A percentile compares a stretch with the other conserved stretches of the same genome.
phyloP scores from a whole-genome alignment of 352 stramenopile species.

The Globisporangium mamillatum region DNA sequence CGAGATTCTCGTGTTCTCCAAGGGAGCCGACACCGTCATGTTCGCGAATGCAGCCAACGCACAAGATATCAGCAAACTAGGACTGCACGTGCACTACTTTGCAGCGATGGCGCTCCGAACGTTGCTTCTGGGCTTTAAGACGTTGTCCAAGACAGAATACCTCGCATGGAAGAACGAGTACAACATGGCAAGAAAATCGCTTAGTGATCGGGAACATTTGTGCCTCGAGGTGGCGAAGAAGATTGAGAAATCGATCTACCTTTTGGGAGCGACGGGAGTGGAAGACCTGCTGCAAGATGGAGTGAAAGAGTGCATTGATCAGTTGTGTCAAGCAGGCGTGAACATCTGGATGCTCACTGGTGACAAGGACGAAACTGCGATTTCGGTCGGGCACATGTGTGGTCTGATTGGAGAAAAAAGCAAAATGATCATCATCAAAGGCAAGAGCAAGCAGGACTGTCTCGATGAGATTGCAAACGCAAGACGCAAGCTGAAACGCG shows the following conservation, averaged over 20 bases:
- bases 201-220: conserved; percentile 56
- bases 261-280: conserved; percentile 95
- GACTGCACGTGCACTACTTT: conserved; percentile 85
- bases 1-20: conserved; percentile 80
- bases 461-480: conserved; percentile 79
- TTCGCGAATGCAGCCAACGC: conserved; percentile 70
- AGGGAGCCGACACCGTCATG: conserved; percentile 89
- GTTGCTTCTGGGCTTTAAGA: conserved; percentile 77
- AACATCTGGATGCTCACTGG: conserved; percentile 99
- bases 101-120: conserved; percentile 86
- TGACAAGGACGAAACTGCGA: conserved; percentile 99
- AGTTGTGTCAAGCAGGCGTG: conserved; percentile 93
- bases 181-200: conserved; percentile 59
- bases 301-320: conserved; percentile 95
- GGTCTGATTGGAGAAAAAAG: conserved; percentile 83
- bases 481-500: conserved; percentile 66
- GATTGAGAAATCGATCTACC: conserved; percentile 81
- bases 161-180: conserved; percentile 71
- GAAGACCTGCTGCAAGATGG: conserved; percentile 97
- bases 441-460: conserved; percentile 74
- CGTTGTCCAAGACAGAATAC: conserved; percentile 61
- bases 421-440: conserved; percentile 84
- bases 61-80: conserved; percentile 74
- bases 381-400: conserved; percentile 98
- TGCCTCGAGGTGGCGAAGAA: conserved; percentile 69